Evolutionary conservation across 2,329 filamentous ascomycete genomes (phyloP).

Genomic region (Periconia macrospinosa): DNA sequence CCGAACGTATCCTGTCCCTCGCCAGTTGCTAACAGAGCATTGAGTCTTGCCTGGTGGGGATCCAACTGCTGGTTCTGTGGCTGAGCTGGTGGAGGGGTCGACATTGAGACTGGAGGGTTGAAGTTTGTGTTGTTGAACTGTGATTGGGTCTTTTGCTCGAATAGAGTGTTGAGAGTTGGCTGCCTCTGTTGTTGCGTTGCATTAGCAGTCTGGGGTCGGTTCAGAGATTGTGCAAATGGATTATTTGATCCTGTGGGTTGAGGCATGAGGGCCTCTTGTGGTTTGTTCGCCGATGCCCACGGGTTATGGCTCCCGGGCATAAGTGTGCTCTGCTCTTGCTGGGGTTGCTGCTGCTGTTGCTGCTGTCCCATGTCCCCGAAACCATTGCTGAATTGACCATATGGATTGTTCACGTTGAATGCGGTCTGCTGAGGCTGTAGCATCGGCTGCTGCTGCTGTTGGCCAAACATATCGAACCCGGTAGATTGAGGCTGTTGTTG

Average conservation of each 20-base stretch:
- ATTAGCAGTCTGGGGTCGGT: conserved; percentile 61
- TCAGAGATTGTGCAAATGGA: conserved; percentile 80
- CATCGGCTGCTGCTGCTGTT: conserved; percentile 33
- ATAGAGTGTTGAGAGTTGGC: conserved; percentile 73
- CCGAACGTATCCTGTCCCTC: conserved; percentile 97
- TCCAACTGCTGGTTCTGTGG: conserved; percentile 48
- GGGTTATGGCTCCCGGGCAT: conserved; percentile 92
- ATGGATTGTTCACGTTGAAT: conserved; percentile 53
- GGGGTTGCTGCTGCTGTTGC: conserved; percentile 43
- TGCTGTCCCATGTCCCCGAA: conserved; percentile 43
- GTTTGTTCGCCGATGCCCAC: conserved; percentile 65
- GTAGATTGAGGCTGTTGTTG: conserved; percentile 50
- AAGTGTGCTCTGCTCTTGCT: conserved; percentile 62
- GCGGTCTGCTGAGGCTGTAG: conserved; percentile 51
- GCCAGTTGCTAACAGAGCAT: conserved; percentile 79
- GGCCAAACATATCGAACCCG: conserved; percentile 63
- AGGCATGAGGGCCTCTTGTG: conserved; percentile 71
- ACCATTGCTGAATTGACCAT: conserved; percentile 37
- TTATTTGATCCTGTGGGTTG: conserved; percentile 97
- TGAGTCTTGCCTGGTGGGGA: conserved; percentile 72
- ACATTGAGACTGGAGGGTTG: conserved; percentile 51
- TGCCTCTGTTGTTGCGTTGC: conserved; percentile 54
- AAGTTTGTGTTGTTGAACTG: conserved; percentile 59
- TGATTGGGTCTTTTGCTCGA: conserved; percentile 79
- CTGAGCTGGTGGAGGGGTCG: conserved; percentile 44